A percentile compares a stretch with the other conserved stretches of the same genome.
These are phyloP conservation scores for Pseudoturritis turrita DNA, from an alignment of 345 rosid species.

Conservation along the genomic window DNA sequence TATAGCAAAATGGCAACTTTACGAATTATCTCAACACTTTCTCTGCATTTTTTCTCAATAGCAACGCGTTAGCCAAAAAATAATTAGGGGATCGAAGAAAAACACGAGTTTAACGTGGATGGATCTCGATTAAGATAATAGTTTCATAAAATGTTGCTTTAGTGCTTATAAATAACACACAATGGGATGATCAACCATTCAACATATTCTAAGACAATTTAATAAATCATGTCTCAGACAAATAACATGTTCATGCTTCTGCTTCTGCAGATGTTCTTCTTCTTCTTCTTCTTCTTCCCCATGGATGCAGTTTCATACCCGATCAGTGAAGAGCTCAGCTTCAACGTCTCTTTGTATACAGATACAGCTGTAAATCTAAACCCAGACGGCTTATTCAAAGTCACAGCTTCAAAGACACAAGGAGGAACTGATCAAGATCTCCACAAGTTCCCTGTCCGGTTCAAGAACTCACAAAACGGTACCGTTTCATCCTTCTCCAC, in stretches of 20 bases:
- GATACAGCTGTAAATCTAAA: constrained; percentile 13
- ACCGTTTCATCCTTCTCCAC: constrained; percentile 1
- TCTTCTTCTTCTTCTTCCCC: background rate
- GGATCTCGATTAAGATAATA: background rate
- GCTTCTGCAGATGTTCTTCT: background rate
- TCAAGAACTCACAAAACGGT: constrained; percentile 1
- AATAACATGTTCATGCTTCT: background rate
- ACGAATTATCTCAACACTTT: constrained; percentile 5
- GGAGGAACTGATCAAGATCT: constrained; percentile 31
- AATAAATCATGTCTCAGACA: constrained; percentile 8
- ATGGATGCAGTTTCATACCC: constrained; percentile 7
- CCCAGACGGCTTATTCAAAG: constrained; percentile 21
- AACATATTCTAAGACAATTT: background rate
- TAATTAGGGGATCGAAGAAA: no score
- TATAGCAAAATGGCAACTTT: constrained; percentile 1
- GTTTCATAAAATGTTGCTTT: background rate
- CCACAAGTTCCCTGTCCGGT: constrained; percentile 3
- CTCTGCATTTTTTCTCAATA: constrained; percentile 4
- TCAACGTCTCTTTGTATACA: constrained; percentile 16
- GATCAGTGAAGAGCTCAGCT: constrained; percentile 23
- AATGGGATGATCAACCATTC: background rate
- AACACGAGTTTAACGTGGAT: constrained; percentile 4
- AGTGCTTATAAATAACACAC: background rate
- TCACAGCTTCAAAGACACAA: constrained; percentile 26
- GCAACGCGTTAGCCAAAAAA: constrained; percentile 10